Base-by-base conservation (phyloP, 768 basidiomycete species). In the Collybiopsis luxurians region DNA sequence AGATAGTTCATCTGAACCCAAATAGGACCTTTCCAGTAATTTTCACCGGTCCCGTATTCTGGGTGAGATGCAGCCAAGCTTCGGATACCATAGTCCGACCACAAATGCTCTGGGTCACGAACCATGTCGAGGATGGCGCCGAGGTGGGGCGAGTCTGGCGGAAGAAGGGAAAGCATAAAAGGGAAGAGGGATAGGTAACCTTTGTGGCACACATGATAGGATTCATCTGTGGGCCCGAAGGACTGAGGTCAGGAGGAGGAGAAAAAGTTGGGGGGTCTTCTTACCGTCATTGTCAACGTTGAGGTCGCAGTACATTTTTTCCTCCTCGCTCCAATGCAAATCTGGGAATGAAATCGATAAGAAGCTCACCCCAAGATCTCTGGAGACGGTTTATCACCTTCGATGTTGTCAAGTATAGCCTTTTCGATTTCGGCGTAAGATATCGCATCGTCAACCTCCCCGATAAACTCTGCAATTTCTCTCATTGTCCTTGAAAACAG, bases 1-100 rank as follows among this genome's bases (percentile, higher is more conserved):
- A 98, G 79, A 67, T 94, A 98, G 71, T 98, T 98, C 90, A 98
- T 95, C 69, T 93, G 95, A 36, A 97, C 82, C 95, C 95, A 98
- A 48, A 98, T 89, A 2, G 95, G 92, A 1, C 96, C 95, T 64
- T 88, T 89, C 95, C 95, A 98, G 71, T 98, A 98, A 73, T 98
- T 92, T 71, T 98, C 95, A 46, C 89, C 96, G 63, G 83, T 75
- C 13, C 95, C 95, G 64, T 94, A 98, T 48, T 91, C 82, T n/a
- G 89, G 84, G 66, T 98, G 93, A 19, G 85, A 83, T n/a, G 81
- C 85, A 6, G 90, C 93, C 53, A 98, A 73, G 60, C 92, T 95
- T 27, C 95, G 87, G 34, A 98, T 74, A 26, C 96, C 95, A 67
- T 86, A 95, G 1, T 84, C 79, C 1, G 94, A 96, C 96, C 96